Conservation (phyloP, 257 asterid species). For the Ophiorrhiza pumila region DNA sequence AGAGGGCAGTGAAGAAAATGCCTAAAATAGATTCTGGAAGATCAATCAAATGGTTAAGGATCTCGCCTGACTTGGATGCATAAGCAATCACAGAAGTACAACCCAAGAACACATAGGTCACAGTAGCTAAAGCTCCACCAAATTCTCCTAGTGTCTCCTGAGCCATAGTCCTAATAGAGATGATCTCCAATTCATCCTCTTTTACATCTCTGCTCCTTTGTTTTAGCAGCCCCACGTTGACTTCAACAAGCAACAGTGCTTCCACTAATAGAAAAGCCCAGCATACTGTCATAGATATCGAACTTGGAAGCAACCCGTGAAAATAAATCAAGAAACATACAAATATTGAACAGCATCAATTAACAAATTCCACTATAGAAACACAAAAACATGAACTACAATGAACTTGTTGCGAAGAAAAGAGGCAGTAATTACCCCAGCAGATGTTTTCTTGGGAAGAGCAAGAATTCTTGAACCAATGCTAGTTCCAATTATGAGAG, state of each 20-base stretch:
- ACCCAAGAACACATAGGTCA: conserved; percentile 67
- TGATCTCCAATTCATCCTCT: conserved; percentile 48
- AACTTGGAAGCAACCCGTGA: conserved; percentile 78
- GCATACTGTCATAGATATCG: conserved; percentile 57
- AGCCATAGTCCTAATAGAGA: conserved; percentile 85
- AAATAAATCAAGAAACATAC: conserved; percentile 18
- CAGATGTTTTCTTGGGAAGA: conserved; percentile 66
- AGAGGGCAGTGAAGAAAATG: conserved; percentile 52
- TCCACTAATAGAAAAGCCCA: conserved; percentile 76
- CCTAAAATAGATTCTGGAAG: conserved; percentile 56
- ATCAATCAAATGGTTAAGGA: conserved; percentile 51
- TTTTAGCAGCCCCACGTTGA: conserved; percentile 55
- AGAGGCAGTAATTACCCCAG: conserved; percentile 44
- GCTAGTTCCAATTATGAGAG: conserved; percentile 74
- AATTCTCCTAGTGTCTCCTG: conserved; percentile 80
- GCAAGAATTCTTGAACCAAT: conserved; percentile 88
- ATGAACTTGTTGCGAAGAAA: background rate
- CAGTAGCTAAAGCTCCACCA: conserved; percentile 64
- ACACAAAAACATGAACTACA: background rate
- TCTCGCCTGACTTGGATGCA: conserved; percentile 73
- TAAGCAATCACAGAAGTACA: conserved; percentile 72
- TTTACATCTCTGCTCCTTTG: conserved; percentile 31
- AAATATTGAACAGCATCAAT: conserved; percentile 8
- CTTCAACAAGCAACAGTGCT: conserved; percentile 69
- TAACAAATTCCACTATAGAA: too few relatives aligned